Conservation (phyloP, 208 protist species). For the Strigomonas oncopelti region DNA sequence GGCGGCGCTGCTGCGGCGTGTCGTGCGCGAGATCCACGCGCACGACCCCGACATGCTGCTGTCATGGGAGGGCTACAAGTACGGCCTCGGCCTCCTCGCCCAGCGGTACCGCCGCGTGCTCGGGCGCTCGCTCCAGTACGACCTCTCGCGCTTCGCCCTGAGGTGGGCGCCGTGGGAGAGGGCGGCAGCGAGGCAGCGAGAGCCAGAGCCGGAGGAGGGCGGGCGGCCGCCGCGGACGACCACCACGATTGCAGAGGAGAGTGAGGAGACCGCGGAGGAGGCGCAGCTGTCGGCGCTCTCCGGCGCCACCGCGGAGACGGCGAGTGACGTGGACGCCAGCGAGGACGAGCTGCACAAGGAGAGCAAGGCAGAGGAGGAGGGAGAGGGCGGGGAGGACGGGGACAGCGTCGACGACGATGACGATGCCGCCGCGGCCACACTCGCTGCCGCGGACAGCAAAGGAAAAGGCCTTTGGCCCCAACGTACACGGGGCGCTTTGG, state of each 20-base stretch:
- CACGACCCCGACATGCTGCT: conserved; percentile 73
- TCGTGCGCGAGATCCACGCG: conserved; percentile 34
- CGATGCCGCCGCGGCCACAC: not conserved
- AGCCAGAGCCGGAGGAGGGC: not conserved
- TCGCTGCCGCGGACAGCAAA: not conserved
- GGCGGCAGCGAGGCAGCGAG: not conserved
- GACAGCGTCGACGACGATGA: not conserved
- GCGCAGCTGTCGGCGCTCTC: not conserved
- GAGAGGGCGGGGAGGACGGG: not conserved
- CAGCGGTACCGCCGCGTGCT: conserved; percentile 40
- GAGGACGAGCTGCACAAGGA: not conserved
- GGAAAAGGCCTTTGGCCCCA: not conserved
- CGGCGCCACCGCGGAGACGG: not conserved
- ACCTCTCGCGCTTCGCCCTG: conserved; percentile 48
- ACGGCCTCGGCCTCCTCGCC: conserved; percentile 57
- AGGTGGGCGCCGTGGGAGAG: not conserved
- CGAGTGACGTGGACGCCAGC: conserved; percentile 3
- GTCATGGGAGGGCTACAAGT: conserved; percentile 76
- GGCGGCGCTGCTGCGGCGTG: conserved; percentile 36
- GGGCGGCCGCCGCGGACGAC: no score
- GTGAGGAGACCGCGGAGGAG: no score
- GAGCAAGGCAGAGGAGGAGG: conserved; percentile 2
- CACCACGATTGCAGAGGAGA: no score
- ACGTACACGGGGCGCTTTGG: conserved; percentile 19
- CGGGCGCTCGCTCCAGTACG: not conserved